These are phyloP conservation scores for Cladorrhinum sp. DNA, from an alignment of 2,329 filamentous ascomycete species.

Conservation along the genomic window DNA sequence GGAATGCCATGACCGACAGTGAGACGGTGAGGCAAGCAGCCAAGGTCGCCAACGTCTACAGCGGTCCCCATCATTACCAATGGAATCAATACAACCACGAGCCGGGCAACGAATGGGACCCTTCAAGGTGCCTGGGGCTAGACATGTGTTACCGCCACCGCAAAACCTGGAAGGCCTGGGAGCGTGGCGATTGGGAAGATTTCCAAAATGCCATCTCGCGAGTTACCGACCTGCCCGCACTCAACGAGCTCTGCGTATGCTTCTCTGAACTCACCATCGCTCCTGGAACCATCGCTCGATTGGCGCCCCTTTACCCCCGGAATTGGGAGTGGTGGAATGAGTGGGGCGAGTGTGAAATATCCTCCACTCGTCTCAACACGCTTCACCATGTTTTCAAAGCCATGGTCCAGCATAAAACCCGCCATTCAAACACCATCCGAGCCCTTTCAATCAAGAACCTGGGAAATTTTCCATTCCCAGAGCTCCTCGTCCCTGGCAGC, in stretches of 20 bases:
- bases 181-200: neutral
- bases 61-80: constrained; percentile 15
- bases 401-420: constrained; percentile 13
- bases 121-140: no score
- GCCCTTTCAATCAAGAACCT: constrained; percentile 24
- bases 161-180: neutral
- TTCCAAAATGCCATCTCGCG: constrained; percentile 10
- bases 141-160: neutral
- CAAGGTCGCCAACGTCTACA: constrained; percentile 23
- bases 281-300: no score
- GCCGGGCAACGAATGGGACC: neutral
- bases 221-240: constrained; percentile 15
- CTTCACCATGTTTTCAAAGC: constrained; percentile 20
- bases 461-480: constrained; percentile 20
- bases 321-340: neutral
- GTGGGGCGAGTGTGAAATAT: neutral
- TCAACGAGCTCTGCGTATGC: constrained; percentile 11
- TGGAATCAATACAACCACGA: no score
- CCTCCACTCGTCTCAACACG: neutral
- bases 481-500: constrained; percentile 12
- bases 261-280: neutral
- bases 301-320: neutral
- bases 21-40: neutral
- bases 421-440: constrained; percentile 12
- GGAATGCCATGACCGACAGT: constrained; percentile 4